Percentiles rank a stretch among this genome's conserved stretches.
These are phyloP conservation scores for Penicillium carneum DNA, from an alignment of 2,329 filamentous ascomycete genomes.

Conservation along the genomic window DNA sequence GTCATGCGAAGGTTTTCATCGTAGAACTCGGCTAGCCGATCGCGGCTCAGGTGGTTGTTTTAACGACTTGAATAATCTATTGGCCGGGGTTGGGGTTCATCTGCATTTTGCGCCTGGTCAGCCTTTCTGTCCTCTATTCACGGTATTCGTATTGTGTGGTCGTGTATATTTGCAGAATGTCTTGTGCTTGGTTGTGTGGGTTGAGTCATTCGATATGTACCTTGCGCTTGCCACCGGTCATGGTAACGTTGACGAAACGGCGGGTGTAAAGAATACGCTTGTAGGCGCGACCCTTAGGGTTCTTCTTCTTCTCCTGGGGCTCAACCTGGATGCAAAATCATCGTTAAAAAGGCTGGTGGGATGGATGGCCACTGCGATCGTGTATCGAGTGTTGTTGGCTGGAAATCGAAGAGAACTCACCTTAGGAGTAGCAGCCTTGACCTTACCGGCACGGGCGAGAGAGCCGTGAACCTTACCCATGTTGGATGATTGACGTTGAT, in stretches of 20 bases:
- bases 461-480: slow-evolving; percentile 96
- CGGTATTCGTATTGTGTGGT: slow-evolving; percentile 22
- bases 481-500: slow-evolving; percentile 45
- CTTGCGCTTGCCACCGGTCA: slow-evolving; percentile 98
- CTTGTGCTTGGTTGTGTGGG: slow-evolving; percentile 36
- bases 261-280: slow-evolving; percentile 97
- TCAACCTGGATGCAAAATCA: slow-evolving; percentile 36
- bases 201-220: slow-evolving; percentile 57
- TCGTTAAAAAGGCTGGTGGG: slow-evolving; percentile 31
- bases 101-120: slow-evolving; percentile 52
- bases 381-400: slow-evolving; percentile 25
- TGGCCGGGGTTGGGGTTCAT: slow-evolving; percentile 87
- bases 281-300: slow-evolving; percentile 93
- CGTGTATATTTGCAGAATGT: neutral
- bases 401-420: slow-evolving; percentile 35
- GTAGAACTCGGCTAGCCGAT: slow-evolving; percentile 34
- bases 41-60: slow-evolving; percentile 35
- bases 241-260: slow-evolving; percentile 96
- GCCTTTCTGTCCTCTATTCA: slow-evolving; percentile 23
- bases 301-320: slow-evolving; percentile 84
- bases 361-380: slow-evolving; percentile 16
- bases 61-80: slow-evolving; percentile 56
- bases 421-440: slow-evolving; percentile 78
- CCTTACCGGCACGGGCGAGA: slow-evolving; percentile 94
- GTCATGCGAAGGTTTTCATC: slow-evolving; percentile 34